Evolutionary conservation across 306 rosid species (phyloP), one percentile per base, ranked within the genome.

Genomic region (Cotoneaster glaucophyllus): DNA sequence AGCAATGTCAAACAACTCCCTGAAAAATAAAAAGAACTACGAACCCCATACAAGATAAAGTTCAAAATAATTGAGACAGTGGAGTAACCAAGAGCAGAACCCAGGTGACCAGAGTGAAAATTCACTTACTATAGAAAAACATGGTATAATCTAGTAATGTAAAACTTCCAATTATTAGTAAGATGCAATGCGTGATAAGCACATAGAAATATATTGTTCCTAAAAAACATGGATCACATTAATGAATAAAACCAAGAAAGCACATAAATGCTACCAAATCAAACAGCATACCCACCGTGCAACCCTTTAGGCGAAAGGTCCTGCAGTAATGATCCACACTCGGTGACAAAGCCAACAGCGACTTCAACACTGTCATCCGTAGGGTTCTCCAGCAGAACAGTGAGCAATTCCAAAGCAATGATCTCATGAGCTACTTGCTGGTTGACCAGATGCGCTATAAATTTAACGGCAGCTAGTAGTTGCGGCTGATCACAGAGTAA

Each of bases 291-390:
- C 95, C 48, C 81, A 95, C 99, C 99, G 70, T 88, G 97, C 78
- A 95, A 88, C 58, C 97, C 99, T 83, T 86, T 90, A 19, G 99
- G 99, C 2, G 99, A 84, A 74, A 90, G 92, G 73, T 89, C 97
- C 74, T 92, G 93, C 76, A 95, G 82, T 75, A 90, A 87, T 71
- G 97, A 92, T 65, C 99, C 99, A 76, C 92, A 89, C 63, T 95
- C 96, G 2, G 90, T 90, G 45, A 92, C 99, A 95, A 95, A 95
- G 61, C 97, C 97, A 66, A 95, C 99, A 69, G 99, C 99, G 54
- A 92, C 97, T 87, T 95, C 97, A 80, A 95, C 99, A 82, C 97
- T 92, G 77, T 92, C 97, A 75, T 92, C 93, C 2, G 96, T 89
- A 43, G 99, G 99, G 70, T 92, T 90, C 87, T 95, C 97, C 3